Evolutionary conservation across 2,329 filamentous ascomycete genomes (phyloP).

Genomic region (Arthroderma sp.): DNA sequence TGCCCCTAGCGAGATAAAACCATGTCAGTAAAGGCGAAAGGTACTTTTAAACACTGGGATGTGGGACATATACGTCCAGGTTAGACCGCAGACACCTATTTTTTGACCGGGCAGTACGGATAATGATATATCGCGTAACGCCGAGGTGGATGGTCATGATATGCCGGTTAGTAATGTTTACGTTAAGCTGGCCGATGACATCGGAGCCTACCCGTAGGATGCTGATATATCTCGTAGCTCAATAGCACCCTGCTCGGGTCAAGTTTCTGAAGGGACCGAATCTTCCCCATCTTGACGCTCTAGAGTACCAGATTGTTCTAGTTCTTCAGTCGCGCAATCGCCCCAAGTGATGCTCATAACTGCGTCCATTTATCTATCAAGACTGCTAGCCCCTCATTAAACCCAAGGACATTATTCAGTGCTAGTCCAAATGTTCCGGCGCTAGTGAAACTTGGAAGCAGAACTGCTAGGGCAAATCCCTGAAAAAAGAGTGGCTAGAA

Average conservation of each 20-base stretch:
- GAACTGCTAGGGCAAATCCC: slow-evolving; percentile 9
- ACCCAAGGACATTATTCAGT: background rate
- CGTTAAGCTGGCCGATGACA: no score
- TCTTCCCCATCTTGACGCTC: slow-evolving; percentile 16
- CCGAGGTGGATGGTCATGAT: background rate
- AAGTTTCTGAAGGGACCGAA: slow-evolving; percentile 13
- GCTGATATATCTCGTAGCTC: slow-evolving; percentile 3
- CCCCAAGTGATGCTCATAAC: slow-evolving; percentile 13
- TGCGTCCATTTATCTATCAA: background rate
- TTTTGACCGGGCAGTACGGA: slow-evolving; percentile 9
- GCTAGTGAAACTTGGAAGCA: slow-evolving; percentile 23
- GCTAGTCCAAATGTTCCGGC: slow-evolving; percentile 18
- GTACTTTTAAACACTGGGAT: background rate
- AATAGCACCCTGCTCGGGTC: slow-evolving; percentile 13
- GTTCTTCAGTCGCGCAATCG: slow-evolving; percentile 14
- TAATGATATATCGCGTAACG: slow-evolving; percentile 5
- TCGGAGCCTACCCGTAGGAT: slow-evolving; percentile 4
- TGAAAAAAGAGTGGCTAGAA: no score
- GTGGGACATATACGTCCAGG: slow-evolving; percentile 6
- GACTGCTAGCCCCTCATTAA: background rate
- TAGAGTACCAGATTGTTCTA: slow-evolving; percentile 11
- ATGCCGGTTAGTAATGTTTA: no score
- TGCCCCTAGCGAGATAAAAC: slow-evolving; percentile 1
- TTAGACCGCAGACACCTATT: slow-evolving; percentile 14
- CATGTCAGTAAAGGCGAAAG: background rate